phyloP scores from a whole-genome alignment of 495 filamentous ascomycete genomes.

The Aspergillus incahuasiensis region DNA sequence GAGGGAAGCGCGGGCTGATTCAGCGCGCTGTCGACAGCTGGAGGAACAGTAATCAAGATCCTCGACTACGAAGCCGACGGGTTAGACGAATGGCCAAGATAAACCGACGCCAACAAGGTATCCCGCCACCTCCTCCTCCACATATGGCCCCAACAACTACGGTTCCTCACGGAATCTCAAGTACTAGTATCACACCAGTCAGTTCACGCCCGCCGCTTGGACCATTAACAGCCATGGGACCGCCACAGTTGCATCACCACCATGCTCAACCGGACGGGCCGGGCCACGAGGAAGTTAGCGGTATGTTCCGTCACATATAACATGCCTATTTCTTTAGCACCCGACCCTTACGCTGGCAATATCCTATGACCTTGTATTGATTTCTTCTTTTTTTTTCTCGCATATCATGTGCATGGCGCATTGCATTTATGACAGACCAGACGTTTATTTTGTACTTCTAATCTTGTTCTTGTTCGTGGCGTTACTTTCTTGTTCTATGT shows the following conservation, averaged over 20 bases:
- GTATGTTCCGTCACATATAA: constrained; percentile 88
- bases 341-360: constrained; percentile 8
- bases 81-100: constrained; percentile 95
- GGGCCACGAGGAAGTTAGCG: constrained; percentile 79
- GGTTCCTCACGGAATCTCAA: constrained; percentile 50
- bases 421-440: not conserved
- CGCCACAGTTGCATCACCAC: constrained; percentile 70
- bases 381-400: constrained; percentile 4
- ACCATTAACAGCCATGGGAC: constrained; percentile 55
- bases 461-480: constrained; percentile 14
- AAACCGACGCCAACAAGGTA: constrained; percentile 62
- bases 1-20: constrained; percentile 91
- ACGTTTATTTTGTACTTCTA: constrained; percentile 24
- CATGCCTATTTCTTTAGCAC: constrained; percentile 19
- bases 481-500: constrained; percentile 18
- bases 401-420: not conserved
- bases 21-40: constrained; percentile 97
- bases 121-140: constrained; percentile 31
- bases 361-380: not conserved
- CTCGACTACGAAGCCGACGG: constrained; percentile 79
- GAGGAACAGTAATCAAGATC: constrained; percentile 98
- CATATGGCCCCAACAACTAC: constrained; percentile 53
- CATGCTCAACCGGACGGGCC: constrained; percentile 73
- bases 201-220: constrained; percentile 48
- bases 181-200: constrained; percentile 42